Conservation (phyloP, 129 eudicot species). For the Pseudognaphalium luteoalbum region DNA sequence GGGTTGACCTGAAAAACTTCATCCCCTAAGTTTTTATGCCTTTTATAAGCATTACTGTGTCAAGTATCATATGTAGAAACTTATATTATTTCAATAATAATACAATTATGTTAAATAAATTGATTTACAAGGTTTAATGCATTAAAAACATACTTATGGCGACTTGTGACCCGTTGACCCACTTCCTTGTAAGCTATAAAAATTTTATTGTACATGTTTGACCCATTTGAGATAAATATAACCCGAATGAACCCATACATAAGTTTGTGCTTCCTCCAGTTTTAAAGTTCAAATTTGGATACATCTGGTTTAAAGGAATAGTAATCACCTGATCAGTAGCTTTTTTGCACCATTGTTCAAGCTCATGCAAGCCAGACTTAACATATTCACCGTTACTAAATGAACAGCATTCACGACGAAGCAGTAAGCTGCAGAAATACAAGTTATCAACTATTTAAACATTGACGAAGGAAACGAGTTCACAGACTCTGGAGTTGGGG, state of each 20-base stretch:
- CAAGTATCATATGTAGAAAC: no score
- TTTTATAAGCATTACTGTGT: background rate
- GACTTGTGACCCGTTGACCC: background rate
- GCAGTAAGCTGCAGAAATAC: slow-evolving; percentile 64
- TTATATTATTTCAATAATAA: no score
- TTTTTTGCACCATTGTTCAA: slow-evolving; percentile 86
- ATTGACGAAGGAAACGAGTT: background rate
- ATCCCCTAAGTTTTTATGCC: background rate
- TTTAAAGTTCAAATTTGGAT: background rate
- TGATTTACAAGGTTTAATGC: background rate
- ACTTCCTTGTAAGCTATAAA: background rate
- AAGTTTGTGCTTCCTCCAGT: background rate
- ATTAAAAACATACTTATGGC: background rate
- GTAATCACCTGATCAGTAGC: slow-evolving; percentile 77
- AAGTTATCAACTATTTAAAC: slow-evolving; percentile 11
- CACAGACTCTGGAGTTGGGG: no score
- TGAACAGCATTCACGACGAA: slow-evolving; percentile 99
- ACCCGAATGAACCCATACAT: background rate
- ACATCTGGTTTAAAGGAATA: slow-evolving; percentile 14
- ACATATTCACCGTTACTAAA: slow-evolving; percentile 98
- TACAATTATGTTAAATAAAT: no score
- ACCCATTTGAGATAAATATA: background rate
- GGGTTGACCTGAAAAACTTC: background rate
- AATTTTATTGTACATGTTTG: background rate
- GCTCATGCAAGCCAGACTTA: slow-evolving; percentile 88